A percentile compares a stretch with the other conserved stretches of the same genome.
Evolutionary conservation across 2,329 filamentous ascomycete genomes (phyloP).

Genomic region (Fusarium cicatricum): DNA sequence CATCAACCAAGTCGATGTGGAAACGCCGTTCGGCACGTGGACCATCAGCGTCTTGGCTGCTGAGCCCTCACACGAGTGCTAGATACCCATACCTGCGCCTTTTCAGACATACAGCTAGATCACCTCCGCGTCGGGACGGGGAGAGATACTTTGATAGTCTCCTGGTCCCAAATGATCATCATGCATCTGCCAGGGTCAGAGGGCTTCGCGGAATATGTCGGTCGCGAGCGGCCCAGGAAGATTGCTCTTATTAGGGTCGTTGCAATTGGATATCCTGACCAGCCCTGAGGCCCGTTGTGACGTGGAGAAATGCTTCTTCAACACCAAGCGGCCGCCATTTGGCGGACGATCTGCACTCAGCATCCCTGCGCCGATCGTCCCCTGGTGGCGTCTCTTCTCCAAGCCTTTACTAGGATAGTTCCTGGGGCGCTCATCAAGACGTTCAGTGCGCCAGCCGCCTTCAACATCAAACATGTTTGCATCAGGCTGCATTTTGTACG

Average conservation of each 20-base stretch:
- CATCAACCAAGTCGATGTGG: slow-evolving; percentile 9
- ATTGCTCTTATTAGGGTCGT: slow-evolving; percentile 1
- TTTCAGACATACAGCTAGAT: too few species aligned
- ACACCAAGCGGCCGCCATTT: slow-evolving; percentile 32
- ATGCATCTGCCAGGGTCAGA: slow-evolving; percentile 2
- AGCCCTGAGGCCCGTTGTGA: slow-evolving; percentile 23
- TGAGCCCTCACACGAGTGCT: slow-evolving; percentile 19
- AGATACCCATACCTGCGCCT: too few species aligned
- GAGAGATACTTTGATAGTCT: slow-evolving; percentile 2
- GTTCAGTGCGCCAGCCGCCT: slow-evolving; percentile 12
- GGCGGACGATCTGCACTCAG: slow-evolving; percentile 38
- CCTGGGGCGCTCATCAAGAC: slow-evolving; percentile 19
- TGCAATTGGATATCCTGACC: slow-evolving; percentile 10
- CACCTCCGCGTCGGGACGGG: slow-evolving; percentile 30
- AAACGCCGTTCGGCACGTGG: slow-evolving; percentile 39
- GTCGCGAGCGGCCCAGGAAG: slow-evolving; percentile 9
- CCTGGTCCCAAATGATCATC: slow-evolving; percentile 3
- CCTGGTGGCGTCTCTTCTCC: slow-evolving; percentile 36
- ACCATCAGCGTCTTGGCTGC: slow-evolving; percentile 33
- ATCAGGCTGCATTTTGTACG: not conserved
- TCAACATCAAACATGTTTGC: slow-evolving; percentile 12
- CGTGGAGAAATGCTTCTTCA: slow-evolving; percentile 25
- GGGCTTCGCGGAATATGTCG: slow-evolving; percentile 11
- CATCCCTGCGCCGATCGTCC: slow-evolving; percentile 41
- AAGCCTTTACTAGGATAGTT: slow-evolving; percentile 26